Evolutionary conservation across 345 rosid genomes (phyloP).

Genomic region (Atalantia buxifolia): DNA sequence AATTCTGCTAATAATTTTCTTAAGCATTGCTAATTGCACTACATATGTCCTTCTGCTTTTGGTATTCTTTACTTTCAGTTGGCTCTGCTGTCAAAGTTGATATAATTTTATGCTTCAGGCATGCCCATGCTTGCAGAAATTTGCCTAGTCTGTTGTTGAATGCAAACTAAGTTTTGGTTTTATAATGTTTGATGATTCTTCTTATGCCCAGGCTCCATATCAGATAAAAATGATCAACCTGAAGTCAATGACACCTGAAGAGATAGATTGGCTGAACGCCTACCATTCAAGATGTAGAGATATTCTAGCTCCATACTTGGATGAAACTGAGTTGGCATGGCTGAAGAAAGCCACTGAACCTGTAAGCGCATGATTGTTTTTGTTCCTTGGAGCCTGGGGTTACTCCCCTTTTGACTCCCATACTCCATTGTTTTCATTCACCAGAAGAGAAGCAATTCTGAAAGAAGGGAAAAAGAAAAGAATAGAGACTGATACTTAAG

Average conservation of each 20-base stretch:
- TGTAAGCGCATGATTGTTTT: slow-evolving; percentile 29
- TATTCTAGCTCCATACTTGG: slow-evolving; percentile 63
- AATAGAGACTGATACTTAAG: not conserved
- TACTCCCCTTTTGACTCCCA: not conserved
- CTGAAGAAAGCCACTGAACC: slow-evolving; percentile 86
- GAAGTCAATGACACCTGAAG: slow-evolving; percentile 52
- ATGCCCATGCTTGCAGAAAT: not conserved
- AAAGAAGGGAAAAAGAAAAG: not conserved
- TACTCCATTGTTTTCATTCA: not conserved
- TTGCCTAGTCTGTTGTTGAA: not conserved
- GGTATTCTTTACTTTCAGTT: not conserved
- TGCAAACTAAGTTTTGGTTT: too few relatives aligned
- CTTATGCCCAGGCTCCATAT: slow-evolving; percentile 64
- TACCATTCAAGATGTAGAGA: slow-evolving; percentile 81
- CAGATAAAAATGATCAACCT: slow-evolving; percentile 78
- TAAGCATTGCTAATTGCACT: not conserved
- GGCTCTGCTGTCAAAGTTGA: not conserved
- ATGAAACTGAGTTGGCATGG: slow-evolving; percentile 72
- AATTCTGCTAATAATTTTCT: not conserved
- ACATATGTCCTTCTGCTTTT: not conserved
- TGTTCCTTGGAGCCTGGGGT: not conserved
- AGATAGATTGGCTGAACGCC: slow-evolving; percentile 70
- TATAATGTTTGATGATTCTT: not conserved
- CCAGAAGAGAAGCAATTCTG: not conserved
- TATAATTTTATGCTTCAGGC: not conserved